These are phyloP conservation scores for Candida quercuum DNA, from an alignment of 805 yeast species.

Conservation along the genomic window DNA sequence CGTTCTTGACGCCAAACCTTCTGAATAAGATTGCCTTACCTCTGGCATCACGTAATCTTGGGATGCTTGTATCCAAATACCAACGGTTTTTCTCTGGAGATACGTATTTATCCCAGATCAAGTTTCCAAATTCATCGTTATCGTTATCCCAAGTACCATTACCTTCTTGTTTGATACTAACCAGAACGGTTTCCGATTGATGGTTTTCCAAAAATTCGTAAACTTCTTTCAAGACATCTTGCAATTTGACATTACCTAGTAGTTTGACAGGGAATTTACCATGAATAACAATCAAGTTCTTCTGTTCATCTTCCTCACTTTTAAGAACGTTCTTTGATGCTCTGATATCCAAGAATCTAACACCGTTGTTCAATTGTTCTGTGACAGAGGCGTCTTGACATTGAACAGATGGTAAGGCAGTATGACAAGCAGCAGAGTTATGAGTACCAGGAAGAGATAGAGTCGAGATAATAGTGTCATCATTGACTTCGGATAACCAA, in stretches of 20 bases:
- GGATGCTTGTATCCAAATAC: conserved; percentile 53
- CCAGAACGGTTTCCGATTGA: conserved; percentile 54
- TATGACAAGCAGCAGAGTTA: conserved; percentile 68
- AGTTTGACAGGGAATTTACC: conserved; percentile 72
- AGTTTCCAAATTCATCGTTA: conserved; percentile 58
- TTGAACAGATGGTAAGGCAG: conserved; percentile 69
- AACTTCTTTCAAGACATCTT: conserved; percentile 49
- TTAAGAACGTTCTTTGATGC: conserved; percentile 53
- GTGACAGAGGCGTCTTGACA: conserved; percentile 62
- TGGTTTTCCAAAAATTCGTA: conserved; percentile 50
- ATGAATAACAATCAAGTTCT: conserved; percentile 62
- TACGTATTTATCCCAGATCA: conserved; percentile 54
- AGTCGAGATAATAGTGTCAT: conserved; percentile 43
- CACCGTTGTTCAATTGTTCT: conserved; percentile 65
- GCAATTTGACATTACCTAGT: conserved; percentile 48
- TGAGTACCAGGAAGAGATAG: conserved; percentile 83
- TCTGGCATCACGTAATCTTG: conserved; percentile 54
- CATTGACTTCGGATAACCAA: conserved; percentile 54
- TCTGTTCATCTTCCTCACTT: conserved; percentile 36
- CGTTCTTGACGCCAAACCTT: conserved; percentile 59
- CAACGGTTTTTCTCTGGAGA: conserved; percentile 46
- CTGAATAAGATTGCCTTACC: conserved; percentile 66
- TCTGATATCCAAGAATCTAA: conserved; percentile 69
- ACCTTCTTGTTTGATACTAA: conserved; percentile 74
- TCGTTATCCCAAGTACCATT: conserved; percentile 58